phyloP scores from a whole-genome alignment of 2,329 filamentous ascomycete species.

The Anthostomella pinea region DNA sequence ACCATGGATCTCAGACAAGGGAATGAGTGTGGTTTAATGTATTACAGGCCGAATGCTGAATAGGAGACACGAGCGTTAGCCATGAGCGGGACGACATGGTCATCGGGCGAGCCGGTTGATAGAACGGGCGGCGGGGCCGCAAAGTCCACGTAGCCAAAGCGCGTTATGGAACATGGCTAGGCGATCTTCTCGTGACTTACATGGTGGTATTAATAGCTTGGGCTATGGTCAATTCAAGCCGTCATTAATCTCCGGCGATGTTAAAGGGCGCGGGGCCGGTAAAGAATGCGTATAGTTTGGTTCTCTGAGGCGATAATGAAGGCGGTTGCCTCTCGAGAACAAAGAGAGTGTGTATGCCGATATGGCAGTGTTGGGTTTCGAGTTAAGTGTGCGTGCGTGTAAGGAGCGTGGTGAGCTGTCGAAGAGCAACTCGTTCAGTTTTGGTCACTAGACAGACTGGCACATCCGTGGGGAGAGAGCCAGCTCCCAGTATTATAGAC shows the following conservation, averaged over 20 bases:
- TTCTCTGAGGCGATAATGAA: conserved; percentile 36
- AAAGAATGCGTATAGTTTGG: conserved; percentile 37
- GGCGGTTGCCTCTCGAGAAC: conserved; percentile 38
- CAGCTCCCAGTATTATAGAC: conserved; percentile 52
- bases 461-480: conserved; percentile 48
- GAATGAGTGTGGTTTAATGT: conserved; percentile 35
- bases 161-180: conserved; percentile 36
- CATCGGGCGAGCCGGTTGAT: conserved; percentile 26
- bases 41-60: conserved; percentile 37
- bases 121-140: conserved; percentile 23
- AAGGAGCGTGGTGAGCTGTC: conserved; percentile 45
- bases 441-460: conserved; percentile 35
- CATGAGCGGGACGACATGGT: conserved; percentile 34
- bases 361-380: conserved; percentile 14
- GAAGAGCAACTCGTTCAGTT: conserved; percentile 42
- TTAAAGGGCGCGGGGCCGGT: conserved; percentile 22
- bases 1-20: conserved; percentile 34
- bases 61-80: conserved; percentile 35
- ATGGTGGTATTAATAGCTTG: conserved; percentile 34
- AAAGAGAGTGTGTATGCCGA: conserved; percentile 32
- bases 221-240: conserved; percentile 30
- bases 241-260: conserved; percentile 30
- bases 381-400: conserved; percentile 15
- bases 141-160: conserved; percentile 30
- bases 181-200: conserved; percentile 38